These are phyloP conservation scores for Gonium pectorale DNA, from an alignment of 139 green algal species.

Conservation along the genomic window DNA sequence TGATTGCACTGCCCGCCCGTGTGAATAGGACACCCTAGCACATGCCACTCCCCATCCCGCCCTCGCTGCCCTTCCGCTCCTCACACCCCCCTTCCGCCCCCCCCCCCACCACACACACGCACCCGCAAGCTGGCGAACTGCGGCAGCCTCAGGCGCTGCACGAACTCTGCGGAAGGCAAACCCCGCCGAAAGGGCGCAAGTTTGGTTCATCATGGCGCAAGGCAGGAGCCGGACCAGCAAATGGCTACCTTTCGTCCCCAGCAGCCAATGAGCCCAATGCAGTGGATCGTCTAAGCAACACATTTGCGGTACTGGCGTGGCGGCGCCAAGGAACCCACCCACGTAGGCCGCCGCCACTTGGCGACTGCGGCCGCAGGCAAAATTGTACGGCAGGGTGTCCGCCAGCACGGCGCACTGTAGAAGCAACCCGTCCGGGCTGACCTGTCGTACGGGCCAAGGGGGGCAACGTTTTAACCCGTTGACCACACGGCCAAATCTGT, in stretches of 20 bases:
- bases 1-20: too few species aligned
- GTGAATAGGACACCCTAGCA: too few species aligned
- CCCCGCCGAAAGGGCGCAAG: too few species aligned
- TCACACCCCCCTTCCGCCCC: background rate
- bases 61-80: too few species aligned
- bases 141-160: slow-evolving; percentile 22
- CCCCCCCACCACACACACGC: background rate
- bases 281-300: too few species aligned
- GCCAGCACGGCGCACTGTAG: slow-evolving; percentile 83
- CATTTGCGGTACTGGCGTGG: background rate
- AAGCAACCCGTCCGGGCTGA: slow-evolving; percentile 77
- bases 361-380: slow-evolving; percentile 51
- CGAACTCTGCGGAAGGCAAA: slow-evolving; percentile 21
- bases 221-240: too few species aligned
- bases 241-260: too few species aligned
- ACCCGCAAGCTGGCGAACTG: background rate
- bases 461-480: too few species aligned
- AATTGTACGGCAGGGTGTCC: slow-evolving; percentile 69
- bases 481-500: too few species aligned
- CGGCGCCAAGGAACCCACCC: slow-evolving; percentile 12
- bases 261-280: too few species aligned
- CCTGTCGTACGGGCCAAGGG: slow-evolving; percentile 53
- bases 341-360: slow-evolving; percentile 35
- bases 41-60: too few species aligned
- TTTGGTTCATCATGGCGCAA: too few species aligned